These are phyloP conservation scores for Poterioochromonas sp. DNA, from an alignment of 352 stramenopile species.

Conservation along the genomic window DNA sequence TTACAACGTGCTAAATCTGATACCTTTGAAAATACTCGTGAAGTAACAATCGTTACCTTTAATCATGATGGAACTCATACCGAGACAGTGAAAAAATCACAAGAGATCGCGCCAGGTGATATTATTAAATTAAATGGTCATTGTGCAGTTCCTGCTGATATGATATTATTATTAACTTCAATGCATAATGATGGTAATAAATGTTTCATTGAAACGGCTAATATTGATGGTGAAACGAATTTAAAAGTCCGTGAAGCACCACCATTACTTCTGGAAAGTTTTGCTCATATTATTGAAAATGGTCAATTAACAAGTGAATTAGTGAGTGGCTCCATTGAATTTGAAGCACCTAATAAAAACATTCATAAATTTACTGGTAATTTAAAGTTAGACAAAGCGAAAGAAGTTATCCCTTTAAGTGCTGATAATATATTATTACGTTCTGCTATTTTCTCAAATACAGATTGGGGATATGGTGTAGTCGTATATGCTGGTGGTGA, in stretches of 20 bases:
- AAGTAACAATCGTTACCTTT: conserved; percentile 24
- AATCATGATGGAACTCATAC: neutral
- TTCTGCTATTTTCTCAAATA: conserved; percentile 80
- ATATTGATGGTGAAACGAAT: conserved; percentile 85
- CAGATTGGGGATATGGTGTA: conserved; percentile 73
- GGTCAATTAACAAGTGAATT: neutral
- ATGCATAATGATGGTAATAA: conserved; percentile 53
- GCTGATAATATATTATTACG: conserved; percentile 71
- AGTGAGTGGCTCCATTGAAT: conserved; percentile 40
- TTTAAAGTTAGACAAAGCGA: conserved; percentile 52
- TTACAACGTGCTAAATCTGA: conserved; percentile 46
- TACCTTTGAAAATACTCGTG: conserved; percentile 36
- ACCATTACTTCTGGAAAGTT: conserved; percentile 8
- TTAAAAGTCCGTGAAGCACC: conserved; percentile 60
- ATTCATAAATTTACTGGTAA: conserved; percentile 81
- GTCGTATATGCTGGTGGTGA: conserved; percentile 84
- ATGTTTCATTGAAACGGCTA: conserved; percentile 82
- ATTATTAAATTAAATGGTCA: conserved; percentile 36
- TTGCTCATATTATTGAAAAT: neutral
- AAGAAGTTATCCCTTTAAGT: conserved; percentile 60
- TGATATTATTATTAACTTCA: conserved; percentile 73
- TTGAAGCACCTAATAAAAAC: conserved; percentile 50
- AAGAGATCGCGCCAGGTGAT: conserved; percentile 43
- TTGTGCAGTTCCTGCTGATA: conserved; percentile 64
- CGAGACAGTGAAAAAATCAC: conserved; percentile 29